These are phyloP conservation scores for Peniophora sp. DNA, from an alignment of 1,284 basidiomycete genomes.

Conservation along the genomic window DNA sequence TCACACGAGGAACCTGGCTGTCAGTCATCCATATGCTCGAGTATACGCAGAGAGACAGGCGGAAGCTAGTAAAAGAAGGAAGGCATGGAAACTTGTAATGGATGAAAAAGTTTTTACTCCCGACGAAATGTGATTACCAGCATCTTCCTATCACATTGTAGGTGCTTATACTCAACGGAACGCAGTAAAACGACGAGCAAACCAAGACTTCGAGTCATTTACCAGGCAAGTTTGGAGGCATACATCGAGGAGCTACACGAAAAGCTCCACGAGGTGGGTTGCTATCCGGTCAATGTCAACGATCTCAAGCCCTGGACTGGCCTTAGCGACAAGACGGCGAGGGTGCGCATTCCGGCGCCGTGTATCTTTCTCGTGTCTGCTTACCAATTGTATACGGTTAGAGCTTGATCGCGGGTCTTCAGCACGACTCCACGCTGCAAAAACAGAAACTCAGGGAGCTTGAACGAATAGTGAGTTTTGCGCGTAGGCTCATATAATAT, in stretches of 20 bases:
- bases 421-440: constrained; percentile 49
- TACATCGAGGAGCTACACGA: constrained; percentile 54
- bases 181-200: constrained; percentile 55
- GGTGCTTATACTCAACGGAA: not conserved
- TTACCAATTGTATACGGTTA: constrained; percentile 19
- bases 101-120: constrained; percentile 63
- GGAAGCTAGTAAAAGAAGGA: constrained; percentile 52
- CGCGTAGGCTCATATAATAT: not conserved
- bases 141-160: not conserved
- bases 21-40: constrained; percentile 58
- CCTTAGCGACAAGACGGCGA: constrained; percentile 63
- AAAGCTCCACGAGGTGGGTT: constrained; percentile 40
- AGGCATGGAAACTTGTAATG: constrained; percentile 67
- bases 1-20: constrained; percentile 6
- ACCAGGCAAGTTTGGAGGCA: constrained; percentile 52
- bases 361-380: not conserved
- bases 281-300: constrained; percentile 44
- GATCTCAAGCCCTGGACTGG: constrained; percentile 51
- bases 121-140: constrained; percentile 47
- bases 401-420: constrained; percentile 67
- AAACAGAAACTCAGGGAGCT: constrained; percentile 59
- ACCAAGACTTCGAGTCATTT: constrained; percentile 53
- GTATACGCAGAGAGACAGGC: constrained; percentile 54
- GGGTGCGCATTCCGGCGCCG: constrained; percentile 30
- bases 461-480: constrained; percentile 48